A percentile compares a stretch with the other conserved stretches of the same genome.
Conservation (phyloP, 768 basidiomycete genomes). For the Hypsizygus marmoreus region DNA sequence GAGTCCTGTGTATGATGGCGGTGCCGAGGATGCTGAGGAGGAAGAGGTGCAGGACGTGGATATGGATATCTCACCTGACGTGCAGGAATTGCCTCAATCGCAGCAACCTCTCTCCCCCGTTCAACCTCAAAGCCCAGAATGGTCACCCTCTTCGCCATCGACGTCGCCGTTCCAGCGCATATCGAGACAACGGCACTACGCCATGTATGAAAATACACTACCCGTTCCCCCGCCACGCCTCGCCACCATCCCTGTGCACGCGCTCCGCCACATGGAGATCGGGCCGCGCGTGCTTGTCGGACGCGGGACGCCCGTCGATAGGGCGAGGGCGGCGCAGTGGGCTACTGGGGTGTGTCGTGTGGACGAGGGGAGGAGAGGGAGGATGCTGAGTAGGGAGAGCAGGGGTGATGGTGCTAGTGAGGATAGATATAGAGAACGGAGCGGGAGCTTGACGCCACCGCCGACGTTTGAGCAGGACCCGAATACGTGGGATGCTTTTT, state of each 20-base stretch:
- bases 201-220: slow-evolving; percentile 23
- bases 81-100: no score
- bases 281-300: slow-evolving; percentile 28
- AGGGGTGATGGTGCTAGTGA: no score
- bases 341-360: slow-evolving; percentile 16
- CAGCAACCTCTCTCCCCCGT: no score
- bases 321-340: slow-evolving; percentile 29
- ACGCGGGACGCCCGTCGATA: slow-evolving; percentile 36
- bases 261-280: slow-evolving; percentile 27
- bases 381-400: not conserved
- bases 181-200: slow-evolving; percentile 14
- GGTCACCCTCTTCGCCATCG: no score
- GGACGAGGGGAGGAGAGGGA: slow-evolving; percentile 6
- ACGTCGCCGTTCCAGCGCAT: slow-evolving; percentile 1
- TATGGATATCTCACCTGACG: no score
- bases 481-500: slow-evolving; percentile 17
- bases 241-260: slow-evolving; percentile 29
- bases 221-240: slow-evolving; percentile 37
- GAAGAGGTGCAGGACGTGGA: not conserved
- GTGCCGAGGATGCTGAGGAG: slow-evolving; percentile 1
- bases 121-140: no score
- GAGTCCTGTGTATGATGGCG: slow-evolving; percentile 1
- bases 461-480: slow-evolving; percentile 1
- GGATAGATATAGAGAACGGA: no score
- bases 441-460: no score